Conservation (phyloP, 2,329 filamentous ascomycete species). For the Periconia sp. region DNA sequence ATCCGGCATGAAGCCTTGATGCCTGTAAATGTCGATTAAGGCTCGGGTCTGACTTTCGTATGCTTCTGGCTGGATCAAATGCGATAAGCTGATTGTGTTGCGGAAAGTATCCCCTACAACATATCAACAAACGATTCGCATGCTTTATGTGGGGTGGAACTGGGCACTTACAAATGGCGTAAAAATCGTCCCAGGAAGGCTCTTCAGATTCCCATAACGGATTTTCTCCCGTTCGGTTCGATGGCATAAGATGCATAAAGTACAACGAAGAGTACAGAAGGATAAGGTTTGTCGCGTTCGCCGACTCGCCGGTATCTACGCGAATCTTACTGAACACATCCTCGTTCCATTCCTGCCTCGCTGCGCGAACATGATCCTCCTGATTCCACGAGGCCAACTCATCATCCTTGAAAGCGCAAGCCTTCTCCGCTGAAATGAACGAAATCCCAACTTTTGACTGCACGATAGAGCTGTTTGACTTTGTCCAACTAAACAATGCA, state of each 20-base stretch:
- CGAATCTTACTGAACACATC: slow-evolving; percentile 61
- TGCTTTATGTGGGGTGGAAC: background rate
- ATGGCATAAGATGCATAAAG: slow-evolving; percentile 68
- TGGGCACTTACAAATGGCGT: slow-evolving; percentile 58
- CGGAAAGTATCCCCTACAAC: slow-evolving; percentile 66
- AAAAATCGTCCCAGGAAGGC: slow-evolving; percentile 72
- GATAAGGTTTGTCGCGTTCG: slow-evolving; percentile 54
- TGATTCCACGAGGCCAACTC: slow-evolving; percentile 48
- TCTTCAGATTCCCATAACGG: slow-evolving; percentile 65
- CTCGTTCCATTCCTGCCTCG: slow-evolving; percentile 47
- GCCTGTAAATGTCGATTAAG: slow-evolving; percentile 67
- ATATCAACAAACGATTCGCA: slow-evolving; percentile 56
- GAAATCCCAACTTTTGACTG: slow-evolving; percentile 54
- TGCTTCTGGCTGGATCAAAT: slow-evolving; percentile 63
- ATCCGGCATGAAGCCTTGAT: slow-evolving; percentile 66
- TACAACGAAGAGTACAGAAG: slow-evolving; percentile 70
- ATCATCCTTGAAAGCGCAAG: slow-evolving; percentile 47
- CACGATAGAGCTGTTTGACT: slow-evolving; percentile 36
- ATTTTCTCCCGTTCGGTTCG: slow-evolving; percentile 72
- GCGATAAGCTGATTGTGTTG: slow-evolving; percentile 58
- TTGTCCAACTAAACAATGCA: slow-evolving; percentile 51
- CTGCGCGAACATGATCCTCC: slow-evolving; percentile 40
- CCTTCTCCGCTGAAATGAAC: slow-evolving; percentile 51
- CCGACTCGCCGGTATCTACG: slow-evolving; percentile 56
- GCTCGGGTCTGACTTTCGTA: slow-evolving; percentile 68